phyloP scores from a whole-genome alignment of 2,329 filamentous ascomycete genomes.

The Cladophialophora chaetospira region DNA sequence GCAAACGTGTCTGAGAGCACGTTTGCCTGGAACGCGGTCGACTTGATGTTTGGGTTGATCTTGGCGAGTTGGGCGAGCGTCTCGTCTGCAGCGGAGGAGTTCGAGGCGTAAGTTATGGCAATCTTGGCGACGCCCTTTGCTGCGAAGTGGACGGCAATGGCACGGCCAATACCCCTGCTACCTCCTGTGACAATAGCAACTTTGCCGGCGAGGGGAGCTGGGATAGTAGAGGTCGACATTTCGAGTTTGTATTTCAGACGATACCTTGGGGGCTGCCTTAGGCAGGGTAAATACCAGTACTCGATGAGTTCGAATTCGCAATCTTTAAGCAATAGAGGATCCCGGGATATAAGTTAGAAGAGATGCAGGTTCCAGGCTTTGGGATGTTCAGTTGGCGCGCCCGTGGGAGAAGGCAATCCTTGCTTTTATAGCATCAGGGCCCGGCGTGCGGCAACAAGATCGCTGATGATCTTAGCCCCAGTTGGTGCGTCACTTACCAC shows the following conservation, averaged over 20 bases:
- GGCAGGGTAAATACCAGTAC: too few species aligned
- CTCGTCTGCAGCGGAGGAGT: constrained; percentile 1
- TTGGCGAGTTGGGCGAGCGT: background rate
- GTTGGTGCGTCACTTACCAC: too few species aligned
- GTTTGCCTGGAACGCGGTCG: constrained; percentile 8
- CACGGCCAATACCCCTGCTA: constrained; percentile 80
- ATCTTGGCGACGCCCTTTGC: constrained; percentile 63
- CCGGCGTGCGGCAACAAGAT: too few species aligned
- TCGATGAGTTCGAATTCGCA: too few species aligned
- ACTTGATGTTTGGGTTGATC: background rate
- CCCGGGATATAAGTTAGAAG: too few species aligned
- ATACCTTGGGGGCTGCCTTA: background rate
- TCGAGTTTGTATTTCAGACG: background rate
- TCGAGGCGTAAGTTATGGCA: constrained; percentile 10
- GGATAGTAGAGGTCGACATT: constrained; percentile 11
- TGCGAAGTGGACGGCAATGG: constrained; percentile 77
- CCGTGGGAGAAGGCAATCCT: too few species aligned
- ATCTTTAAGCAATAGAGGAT: too few species aligned
- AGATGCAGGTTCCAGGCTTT: too few species aligned
- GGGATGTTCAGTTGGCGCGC: too few species aligned
- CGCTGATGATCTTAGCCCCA: too few species aligned
- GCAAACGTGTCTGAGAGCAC: constrained; percentile 8
- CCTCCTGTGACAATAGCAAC: constrained; percentile 83
- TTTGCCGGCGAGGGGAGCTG: constrained; percentile 55
- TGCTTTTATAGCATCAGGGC: too few species aligned